phyloP scores from a whole-genome alignment of 2,329 filamentous ascomycete species.

The Exophiala phaeomuriformis region DNA sequence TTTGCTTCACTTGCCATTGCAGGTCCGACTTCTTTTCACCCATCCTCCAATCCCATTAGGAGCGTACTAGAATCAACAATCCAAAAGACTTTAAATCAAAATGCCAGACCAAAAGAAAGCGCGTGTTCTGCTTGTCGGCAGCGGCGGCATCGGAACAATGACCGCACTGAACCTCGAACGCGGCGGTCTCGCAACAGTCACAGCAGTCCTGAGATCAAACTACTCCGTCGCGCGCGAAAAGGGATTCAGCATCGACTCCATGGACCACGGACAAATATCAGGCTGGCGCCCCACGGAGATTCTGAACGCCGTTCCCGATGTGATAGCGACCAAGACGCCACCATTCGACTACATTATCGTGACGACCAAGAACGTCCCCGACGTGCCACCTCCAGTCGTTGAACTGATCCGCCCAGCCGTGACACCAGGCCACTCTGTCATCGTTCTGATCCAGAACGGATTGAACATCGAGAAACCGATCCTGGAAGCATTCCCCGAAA shows the following conservation, averaged over 20 bases:
- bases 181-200: conserved; percentile 47
- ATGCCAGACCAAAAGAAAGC: conserved; percentile 30
- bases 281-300: conserved; percentile 48
- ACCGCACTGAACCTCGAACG: conserved; percentile 49
- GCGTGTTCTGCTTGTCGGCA: conserved; percentile 49
- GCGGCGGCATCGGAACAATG: conserved; percentile 53
- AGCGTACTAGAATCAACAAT: background rate
- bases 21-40: too few relatives aligned
- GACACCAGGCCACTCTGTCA: conserved; percentile 44
- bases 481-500: conserved; percentile 44
- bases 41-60: background rate
- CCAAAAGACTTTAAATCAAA: background rate
- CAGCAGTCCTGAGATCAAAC: conserved; percentile 52
- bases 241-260: conserved; percentile 50
- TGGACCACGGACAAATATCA: conserved; percentile 43
- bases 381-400: conserved; percentile 43
- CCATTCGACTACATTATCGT: conserved; percentile 52
- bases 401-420: conserved; percentile 49
- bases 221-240: conserved; percentile 43
- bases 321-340: conserved; percentile 22
- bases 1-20: too few relatives aligned
- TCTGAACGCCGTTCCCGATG: conserved; percentile 43
- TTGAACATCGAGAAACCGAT: conserved; percentile 56
- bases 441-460: conserved; percentile 56
- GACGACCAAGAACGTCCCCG: conserved; percentile 54